Evolutionary conservation across 2,329 filamentous ascomycete genomes (phyloP).

Genomic region (Alternaria burnsii): DNA sequence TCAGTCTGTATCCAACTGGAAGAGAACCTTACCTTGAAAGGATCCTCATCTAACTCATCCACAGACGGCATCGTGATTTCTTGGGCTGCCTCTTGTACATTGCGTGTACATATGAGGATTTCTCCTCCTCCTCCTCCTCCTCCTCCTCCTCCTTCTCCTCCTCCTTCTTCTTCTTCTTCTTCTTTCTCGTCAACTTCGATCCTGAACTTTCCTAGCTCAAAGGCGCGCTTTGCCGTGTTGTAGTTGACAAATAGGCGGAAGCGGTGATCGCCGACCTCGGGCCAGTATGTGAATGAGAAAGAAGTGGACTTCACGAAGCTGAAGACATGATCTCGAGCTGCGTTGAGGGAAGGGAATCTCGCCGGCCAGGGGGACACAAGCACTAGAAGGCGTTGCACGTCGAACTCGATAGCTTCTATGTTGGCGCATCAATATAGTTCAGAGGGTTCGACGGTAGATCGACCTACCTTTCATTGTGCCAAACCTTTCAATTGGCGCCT

Average conservation of each 20-base stretch:
- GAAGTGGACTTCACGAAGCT: not conserved
- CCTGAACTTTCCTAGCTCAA: not conserved
- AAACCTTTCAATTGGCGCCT: not conserved
- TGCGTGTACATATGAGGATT: not conserved
- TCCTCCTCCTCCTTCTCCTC: too few relatives aligned
- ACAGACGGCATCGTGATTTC: not conserved
- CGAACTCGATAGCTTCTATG: not conserved
- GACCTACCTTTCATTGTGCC: not conserved
- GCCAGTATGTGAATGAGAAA: conserved; percentile 4
- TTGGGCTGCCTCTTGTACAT: not conserved
- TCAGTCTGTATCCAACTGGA: not conserved
- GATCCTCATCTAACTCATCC: conserved; percentile 5
- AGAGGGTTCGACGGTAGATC: not conserved
- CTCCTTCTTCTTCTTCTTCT: too few relatives aligned
- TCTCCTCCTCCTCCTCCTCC: too few relatives aligned
- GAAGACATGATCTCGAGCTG: not conserved
- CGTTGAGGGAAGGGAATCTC: not conserved
- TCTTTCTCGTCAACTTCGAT: not conserved
- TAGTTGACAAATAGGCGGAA: not conserved
- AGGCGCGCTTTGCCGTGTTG: conserved; percentile 2
- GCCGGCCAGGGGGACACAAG: not conserved
- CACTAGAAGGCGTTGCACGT: not conserved
- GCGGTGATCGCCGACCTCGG: not conserved
- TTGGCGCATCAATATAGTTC: not conserved
- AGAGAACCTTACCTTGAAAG: conserved; percentile 17